Evolutionary conservation across 495 filamentous ascomycete genomes (phyloP).

Genomic region (Halenospora varia): DNA sequence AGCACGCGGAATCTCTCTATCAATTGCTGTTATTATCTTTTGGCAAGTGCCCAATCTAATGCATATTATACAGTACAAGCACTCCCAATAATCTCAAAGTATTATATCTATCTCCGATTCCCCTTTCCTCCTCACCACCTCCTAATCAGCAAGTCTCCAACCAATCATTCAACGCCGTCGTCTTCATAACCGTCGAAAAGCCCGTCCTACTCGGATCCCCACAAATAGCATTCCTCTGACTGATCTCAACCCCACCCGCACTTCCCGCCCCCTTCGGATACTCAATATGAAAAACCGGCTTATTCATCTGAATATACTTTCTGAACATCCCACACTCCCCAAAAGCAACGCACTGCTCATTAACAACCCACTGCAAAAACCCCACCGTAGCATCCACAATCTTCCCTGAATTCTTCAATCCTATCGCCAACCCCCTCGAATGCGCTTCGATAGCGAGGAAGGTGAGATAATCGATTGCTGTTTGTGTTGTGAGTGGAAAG

Average conservation of each 20-base stretch:
- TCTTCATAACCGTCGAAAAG: slow-evolving; percentile 64
- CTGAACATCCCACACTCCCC: slow-evolving; percentile 53
- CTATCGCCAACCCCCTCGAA: slow-evolving; percentile 43
- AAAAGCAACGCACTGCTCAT: slow-evolving; percentile 66
- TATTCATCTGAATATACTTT: slow-evolving; percentile 51
- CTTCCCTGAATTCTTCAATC: slow-evolving; percentile 61
- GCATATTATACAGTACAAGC: no score
- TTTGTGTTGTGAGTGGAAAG: slow-evolving; percentile 46
- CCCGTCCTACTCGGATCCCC: slow-evolving; percentile 31
- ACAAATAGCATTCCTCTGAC: slow-evolving; percentile 32
- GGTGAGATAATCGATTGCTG: slow-evolving; percentile 53
- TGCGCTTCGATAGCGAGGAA: slow-evolving; percentile 55
- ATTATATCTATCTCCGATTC: background rate
- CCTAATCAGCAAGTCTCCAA: slow-evolving; percentile 40
- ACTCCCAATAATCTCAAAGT: no score
- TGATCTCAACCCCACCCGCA: background rate
- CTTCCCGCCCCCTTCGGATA: slow-evolving; percentile 48
- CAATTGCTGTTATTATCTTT: no score
- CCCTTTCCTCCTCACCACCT: background rate
- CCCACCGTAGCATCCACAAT: slow-evolving; percentile 54
- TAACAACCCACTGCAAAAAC: slow-evolving; percentile 63
- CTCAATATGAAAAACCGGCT: slow-evolving; percentile 74
- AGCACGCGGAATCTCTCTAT: no score
- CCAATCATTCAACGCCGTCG: slow-evolving; percentile 58
- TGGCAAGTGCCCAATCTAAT: no score